Evolutionary conservation across 192 early-diverging fungal species (phyloP).

Genomic region (Coemansia brasiliensis): DNA sequence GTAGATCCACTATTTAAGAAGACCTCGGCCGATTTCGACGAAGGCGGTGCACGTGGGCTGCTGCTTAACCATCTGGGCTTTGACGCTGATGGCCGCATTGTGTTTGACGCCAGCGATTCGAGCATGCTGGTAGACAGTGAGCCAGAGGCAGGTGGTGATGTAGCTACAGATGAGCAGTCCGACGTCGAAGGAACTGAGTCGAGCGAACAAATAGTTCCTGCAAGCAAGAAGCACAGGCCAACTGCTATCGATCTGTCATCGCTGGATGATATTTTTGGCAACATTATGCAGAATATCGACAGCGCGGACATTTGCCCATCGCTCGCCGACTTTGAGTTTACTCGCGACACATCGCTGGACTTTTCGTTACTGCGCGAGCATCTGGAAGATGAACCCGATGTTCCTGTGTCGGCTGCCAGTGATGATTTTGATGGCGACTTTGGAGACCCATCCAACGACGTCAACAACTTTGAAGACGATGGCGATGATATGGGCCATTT

Average conservation of each 20-base stretch:
- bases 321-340: constrained; percentile 69
- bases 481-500: constrained; percentile 50
- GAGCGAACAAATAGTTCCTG: background rate
- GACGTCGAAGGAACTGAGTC: background rate
- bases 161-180: background rate
- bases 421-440: constrained; percentile 21
- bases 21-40: constrained; percentile 97
- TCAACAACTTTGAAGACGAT: constrained; percentile 33
- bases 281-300: constrained; percentile 33
- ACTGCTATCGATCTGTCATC: constrained; percentile 39
- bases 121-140: constrained; percentile 52
- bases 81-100: constrained; percentile 79
- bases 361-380: constrained; percentile 59
- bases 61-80: constrained; percentile 86
- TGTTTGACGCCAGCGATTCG: constrained; percentile 93
- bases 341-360: constrained; percentile 60
- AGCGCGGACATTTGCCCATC: constrained; percentile 66
- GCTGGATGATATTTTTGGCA: constrained; percentile 33
- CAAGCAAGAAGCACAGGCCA: constrained; percentile 22
- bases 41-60: constrained; percentile 91
- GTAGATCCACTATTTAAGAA: constrained; percentile 97
- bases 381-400: constrained; percentile 51
- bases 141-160: constrained; percentile 17
- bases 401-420: constrained; percentile 9
- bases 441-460: constrained; percentile 16